phyloP scores from a whole-genome alignment of 2,329 filamentous ascomycete genomes.

The Penicillium sp. region DNA sequence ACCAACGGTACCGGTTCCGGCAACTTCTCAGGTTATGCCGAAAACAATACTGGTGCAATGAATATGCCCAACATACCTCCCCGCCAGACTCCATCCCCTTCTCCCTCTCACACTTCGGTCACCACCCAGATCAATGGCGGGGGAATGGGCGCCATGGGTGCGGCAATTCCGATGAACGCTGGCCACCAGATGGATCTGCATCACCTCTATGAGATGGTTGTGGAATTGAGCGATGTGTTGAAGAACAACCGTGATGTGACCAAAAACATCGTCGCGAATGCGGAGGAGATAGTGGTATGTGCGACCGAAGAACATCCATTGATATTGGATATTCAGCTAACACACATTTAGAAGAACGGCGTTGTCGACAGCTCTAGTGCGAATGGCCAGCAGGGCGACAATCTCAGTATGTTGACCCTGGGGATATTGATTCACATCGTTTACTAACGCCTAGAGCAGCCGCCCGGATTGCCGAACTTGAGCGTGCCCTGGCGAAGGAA shows the following conservation, averaged over 20 bases:
- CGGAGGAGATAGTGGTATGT: conserved; percentile 49
- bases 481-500: conserved; percentile 47
- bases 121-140: conserved; percentile 34
- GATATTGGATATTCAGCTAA: conserved; percentile 10
- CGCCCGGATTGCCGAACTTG: conserved; percentile 49
- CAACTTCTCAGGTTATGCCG: conserved; percentile 34
- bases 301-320: not conserved
- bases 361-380: conserved; percentile 40
- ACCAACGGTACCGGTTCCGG: conserved; percentile 27
- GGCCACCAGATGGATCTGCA: conserved; percentile 53
- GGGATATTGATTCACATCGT: not conserved
- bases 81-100: conserved; percentile 36
- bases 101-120: conserved; percentile 27
- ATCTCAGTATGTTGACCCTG: conserved; percentile 33
- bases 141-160: conserved; percentile 39
- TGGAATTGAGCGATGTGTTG: conserved; percentile 49
- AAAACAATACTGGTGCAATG: conserved; percentile 30
- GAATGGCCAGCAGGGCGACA: conserved; percentile 44
- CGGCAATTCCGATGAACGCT: conserved; percentile 44
- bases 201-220: conserved; percentile 50
- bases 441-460: conserved; percentile 27
- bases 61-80: conserved; percentile 32
- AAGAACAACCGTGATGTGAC: conserved; percentile 51
- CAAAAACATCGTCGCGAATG: conserved; percentile 48
- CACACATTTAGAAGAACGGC: conserved; percentile 39